Base-by-base conservation (phyloP, 148 eudicot genomes). In the Nepenthes gracilis region DNA sequence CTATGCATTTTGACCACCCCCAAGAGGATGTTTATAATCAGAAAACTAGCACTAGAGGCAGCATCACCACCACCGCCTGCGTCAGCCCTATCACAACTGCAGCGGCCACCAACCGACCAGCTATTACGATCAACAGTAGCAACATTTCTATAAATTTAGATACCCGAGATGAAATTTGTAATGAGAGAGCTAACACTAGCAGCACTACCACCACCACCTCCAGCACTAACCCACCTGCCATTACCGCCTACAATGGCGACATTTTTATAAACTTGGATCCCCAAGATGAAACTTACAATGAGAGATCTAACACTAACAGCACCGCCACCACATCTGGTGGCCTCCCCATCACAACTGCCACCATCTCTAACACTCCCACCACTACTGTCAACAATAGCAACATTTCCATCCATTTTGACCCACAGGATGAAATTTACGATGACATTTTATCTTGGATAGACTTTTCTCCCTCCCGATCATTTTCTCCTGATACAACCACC, bases 371-470 rank as follows among this genome's bases (percentile, higher is more conserved):
- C 52, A 13, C 55, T 1, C 3, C 66, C 65, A 12, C 48, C 52
- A 15, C 1, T 12, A 47, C 36, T 45, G 4, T 15, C 35, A 68
- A 55, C 43, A 73, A 58, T 43, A 69, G n/a, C 61, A 63, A 67
- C 48, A 70, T 87, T 13, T 72, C 93, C 2, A 45, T 77, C 47
- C 77, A 87, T 33, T 83, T 85, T 51, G 85, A 83, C 59, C 63
- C 90, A 12, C 70, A 79, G 37, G 81, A 77, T 1, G 79, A 75
- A 0, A 62, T 85, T 11, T 82, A 87, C 14, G 79, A 74, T 23
- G 86, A 81, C 70, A 78, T 81, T 5, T 78, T 83, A 0, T 81
- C 73, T 57, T 80, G 88, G 8, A 82, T 85, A 57, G 82, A 87
- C 67, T 83, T 87, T 64, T 75, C 85, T 2, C 64, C 82, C 2